phyloP scores from a whole-genome alignment of 495 filamentous ascomycete genomes.

The Hypoxylon rickii region DNA sequence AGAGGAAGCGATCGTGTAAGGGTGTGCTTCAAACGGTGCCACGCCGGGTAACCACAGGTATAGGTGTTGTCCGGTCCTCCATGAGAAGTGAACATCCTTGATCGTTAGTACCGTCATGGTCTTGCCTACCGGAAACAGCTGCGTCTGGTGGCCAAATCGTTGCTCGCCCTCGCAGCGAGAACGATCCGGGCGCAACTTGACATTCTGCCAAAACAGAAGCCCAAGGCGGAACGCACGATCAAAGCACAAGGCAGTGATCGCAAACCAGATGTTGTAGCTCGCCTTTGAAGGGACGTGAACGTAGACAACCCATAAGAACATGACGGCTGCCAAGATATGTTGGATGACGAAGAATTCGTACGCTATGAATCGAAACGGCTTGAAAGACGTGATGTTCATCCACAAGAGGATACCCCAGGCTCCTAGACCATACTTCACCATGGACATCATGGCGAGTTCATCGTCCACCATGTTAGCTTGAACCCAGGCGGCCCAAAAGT shows the following conservation, averaged over 20 bases:
- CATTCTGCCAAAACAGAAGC: conserved; percentile 65
- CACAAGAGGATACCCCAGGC: conserved; percentile 77
- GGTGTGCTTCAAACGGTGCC: conserved; percentile 73
- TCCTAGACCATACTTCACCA: conserved; percentile 69
- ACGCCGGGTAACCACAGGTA: conserved; percentile 75
- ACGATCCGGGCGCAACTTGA: conserved; percentile 50
- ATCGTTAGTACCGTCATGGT: conserved; percentile 72
- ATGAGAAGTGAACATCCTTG: conserved; percentile 67
- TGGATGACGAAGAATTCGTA: conserved; percentile 87
- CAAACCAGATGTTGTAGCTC: conserved; percentile 69
- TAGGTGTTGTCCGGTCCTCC: conserved; percentile 79
- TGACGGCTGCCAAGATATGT: conserved; percentile 69
- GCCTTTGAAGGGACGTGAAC: conserved; percentile 65
- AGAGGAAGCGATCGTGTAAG: conserved; percentile 73
- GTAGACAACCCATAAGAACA: conserved; percentile 70
- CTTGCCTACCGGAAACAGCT: conserved; percentile 64
- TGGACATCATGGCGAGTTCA: conserved; percentile 64
- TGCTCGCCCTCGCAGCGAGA: conserved; percentile 47
- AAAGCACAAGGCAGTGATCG: conserved; percentile 70
- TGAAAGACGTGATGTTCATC: conserved; percentile 68
- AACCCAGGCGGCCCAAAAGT: conserved; percentile 72
- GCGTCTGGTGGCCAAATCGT: conserved; percentile 60
- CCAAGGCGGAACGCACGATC: conserved; percentile 64
- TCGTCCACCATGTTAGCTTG: conserved; percentile 63
- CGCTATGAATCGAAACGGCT: conserved; percentile 66